Evolutionary conservation across 352 stramenopile genomes (phyloP).

Genomic region (Globisporangium viniferum): DNA sequence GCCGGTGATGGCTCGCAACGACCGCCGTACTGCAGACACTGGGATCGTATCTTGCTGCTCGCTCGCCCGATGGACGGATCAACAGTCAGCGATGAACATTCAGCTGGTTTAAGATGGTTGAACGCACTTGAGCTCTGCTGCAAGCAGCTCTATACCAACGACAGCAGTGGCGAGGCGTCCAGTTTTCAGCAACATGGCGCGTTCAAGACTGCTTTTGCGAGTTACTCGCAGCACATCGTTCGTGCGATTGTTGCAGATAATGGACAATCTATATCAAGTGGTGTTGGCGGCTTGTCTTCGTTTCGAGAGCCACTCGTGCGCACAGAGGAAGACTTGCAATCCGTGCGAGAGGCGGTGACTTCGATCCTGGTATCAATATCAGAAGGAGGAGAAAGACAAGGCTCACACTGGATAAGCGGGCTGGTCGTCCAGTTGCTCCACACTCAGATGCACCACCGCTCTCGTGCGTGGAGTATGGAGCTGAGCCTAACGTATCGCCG

Average conservation of each 20-base stretch:
- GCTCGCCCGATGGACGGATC: neutral
- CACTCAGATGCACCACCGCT: neutral
- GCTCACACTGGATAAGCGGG: constrained; percentile 21
- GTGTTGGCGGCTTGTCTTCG: constrained; percentile 3
- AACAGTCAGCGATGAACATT: neutral
- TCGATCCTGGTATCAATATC: constrained; percentile 26
- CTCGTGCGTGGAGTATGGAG: constrained; percentile 5
- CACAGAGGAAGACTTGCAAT: constrained; percentile 18
- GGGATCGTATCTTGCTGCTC: constrained; percentile 12
- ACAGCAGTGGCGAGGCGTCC: neutral
- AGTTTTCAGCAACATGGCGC: neutral
- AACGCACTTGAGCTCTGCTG: constrained; percentile 3
- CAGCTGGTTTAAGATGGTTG: constrained; percentile 1
- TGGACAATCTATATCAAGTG: constrained; percentile 38
- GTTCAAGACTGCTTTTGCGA: constrained; percentile 28
- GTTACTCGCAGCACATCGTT: constrained; percentile 27
- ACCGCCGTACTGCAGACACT: constrained; percentile 7
- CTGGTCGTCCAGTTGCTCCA: constrained; percentile 25
- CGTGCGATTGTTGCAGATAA: constrained; percentile 23
- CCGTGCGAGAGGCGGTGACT: constrained; percentile 21
- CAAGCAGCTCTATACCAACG: neutral
- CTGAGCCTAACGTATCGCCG: constrained; percentile 5
- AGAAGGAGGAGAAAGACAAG: no score
- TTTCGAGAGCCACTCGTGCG: constrained; percentile 17
- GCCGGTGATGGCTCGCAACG: neutral